A percentile compares a stretch with the other conserved stretches of the same genome.
Conservation (phyloP, 441 rosid genomes). For the Adansonia rubrostipa region DNA sequence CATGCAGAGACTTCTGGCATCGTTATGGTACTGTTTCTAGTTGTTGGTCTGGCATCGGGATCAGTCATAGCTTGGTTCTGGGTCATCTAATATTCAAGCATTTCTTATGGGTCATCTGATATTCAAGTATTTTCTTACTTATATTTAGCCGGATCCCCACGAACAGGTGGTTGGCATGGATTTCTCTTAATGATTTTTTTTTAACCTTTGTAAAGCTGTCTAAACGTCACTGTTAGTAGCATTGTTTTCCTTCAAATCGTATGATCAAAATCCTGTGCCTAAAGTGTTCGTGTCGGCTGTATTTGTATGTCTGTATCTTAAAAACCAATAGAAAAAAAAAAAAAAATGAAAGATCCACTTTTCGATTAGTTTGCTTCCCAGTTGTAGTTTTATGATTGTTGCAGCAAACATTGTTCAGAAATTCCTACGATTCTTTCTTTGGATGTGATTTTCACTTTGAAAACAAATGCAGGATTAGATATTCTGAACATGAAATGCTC, state of each 20-base stretch:
- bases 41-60: constrained; percentile 73
- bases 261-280: background rate
- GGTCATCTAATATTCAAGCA: constrained; percentile 58
- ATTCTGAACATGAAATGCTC: too few relatives aligned
- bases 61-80: constrained; percentile 90
- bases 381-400: background rate
- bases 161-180: background rate
- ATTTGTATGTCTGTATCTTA: background rate
- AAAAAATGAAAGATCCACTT: background rate
- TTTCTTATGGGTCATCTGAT: background rate
- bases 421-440: background rate
- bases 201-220: constrained; percentile 5
- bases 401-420: background rate
- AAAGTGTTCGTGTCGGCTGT: background rate
- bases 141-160: background rate
- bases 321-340: background rate
- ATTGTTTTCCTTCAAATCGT: background rate
- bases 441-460: background rate
- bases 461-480: background rate
- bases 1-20: constrained; percentile 92
- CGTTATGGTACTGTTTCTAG: constrained; percentile 76
- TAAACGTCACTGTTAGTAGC: background rate
- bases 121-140: too few relatives aligned
- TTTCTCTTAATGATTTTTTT: background rate
- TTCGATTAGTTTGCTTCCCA: background rate